A percentile compares a stretch with the other conserved stretches of the same genome.
Evolutionary conservation across 2,329 filamentous ascomycete species (phyloP).

Genomic region (Daldinia sp.): DNA sequence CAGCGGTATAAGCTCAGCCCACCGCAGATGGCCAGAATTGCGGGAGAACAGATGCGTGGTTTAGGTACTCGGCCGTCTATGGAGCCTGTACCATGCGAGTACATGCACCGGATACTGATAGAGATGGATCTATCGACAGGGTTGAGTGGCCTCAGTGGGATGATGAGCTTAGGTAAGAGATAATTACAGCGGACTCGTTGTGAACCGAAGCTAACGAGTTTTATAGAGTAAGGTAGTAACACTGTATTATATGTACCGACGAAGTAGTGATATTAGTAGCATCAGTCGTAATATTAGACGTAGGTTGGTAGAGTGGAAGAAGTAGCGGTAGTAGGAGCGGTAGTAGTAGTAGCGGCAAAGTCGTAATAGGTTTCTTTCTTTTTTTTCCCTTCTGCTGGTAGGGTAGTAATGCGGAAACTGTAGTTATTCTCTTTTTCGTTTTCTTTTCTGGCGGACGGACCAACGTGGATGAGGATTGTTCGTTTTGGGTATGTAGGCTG

Average conservation of each 20-base stretch:
- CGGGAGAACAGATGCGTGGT: constrained; percentile 28
- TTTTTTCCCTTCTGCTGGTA: too few species aligned
- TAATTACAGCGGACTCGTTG: constrained; percentile 23
- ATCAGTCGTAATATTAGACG: background rate
- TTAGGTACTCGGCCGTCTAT: constrained; percentile 28
- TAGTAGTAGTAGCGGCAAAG: background rate
- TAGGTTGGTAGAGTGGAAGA: background rate
- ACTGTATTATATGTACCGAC: background rate
- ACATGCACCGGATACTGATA: constrained; percentile 29
- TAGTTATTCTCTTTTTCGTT: background rate
- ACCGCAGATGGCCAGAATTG: constrained; percentile 13
- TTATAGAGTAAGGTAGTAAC: constrained; percentile 1
- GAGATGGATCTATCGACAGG: constrained; percentile 34
- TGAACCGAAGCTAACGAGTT: constrained; percentile 19
- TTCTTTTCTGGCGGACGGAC: background rate
- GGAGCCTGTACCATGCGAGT: constrained; percentile 24
- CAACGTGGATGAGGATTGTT: background rate
- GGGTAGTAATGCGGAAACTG: background rate
- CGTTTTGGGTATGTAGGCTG: background rate
- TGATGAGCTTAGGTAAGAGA: constrained; percentile 31
- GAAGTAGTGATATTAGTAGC: constrained; percentile 4
- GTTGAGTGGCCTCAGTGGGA: constrained; percentile 30
- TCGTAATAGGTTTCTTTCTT: background rate
- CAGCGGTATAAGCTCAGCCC: constrained; percentile 24
- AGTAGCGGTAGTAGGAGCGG: constrained; percentile 1